Conservation (phyloP, 2,329 filamentous ascomycete species). For the Pseudomassariella vexata region DNA sequence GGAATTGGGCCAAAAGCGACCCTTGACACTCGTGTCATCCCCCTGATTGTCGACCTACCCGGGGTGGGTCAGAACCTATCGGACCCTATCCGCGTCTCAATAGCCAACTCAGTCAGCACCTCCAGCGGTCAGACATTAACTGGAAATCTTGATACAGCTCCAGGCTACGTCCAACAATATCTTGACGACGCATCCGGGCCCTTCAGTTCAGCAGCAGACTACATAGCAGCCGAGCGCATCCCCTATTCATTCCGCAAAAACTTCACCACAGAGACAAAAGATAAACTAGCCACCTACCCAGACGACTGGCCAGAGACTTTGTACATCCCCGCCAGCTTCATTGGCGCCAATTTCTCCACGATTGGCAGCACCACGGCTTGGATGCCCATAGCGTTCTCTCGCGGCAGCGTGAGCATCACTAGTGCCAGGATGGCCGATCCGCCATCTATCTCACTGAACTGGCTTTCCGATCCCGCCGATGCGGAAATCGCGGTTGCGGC, state of each 20-base stretch:
- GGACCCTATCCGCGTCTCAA: too few relatives aligned
- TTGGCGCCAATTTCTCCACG: constrained; percentile 9
- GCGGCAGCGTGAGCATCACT: constrained; percentile 31
- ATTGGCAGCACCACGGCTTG: constrained; percentile 25
- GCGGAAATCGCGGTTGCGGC: constrained; percentile 32
- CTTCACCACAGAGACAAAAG: constrained; percentile 9
- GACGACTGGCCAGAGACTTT: constrained; percentile 11
- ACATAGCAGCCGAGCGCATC: too few relatives aligned
- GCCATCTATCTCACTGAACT: constrained; percentile 34
- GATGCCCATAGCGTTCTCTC: constrained; percentile 29
- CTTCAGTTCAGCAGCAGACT: too few relatives aligned
- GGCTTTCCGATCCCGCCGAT: constrained; percentile 30
- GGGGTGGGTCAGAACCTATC: constrained; percentile 1
- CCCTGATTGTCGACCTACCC: not conserved
- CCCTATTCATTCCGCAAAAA: constrained; percentile 11
- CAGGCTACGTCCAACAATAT: too few relatives aligned
- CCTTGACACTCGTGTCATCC: not conserved
- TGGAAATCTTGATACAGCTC: too few relatives aligned
- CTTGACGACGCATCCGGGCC: too few relatives aligned
- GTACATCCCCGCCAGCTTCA: constrained; percentile 7
- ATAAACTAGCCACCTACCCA: constrained; percentile 47
- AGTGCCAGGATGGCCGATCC: constrained; percentile 23
- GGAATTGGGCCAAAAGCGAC: not conserved
- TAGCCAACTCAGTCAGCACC: too few relatives aligned
- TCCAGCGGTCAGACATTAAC: too few relatives aligned